phyloP scores from a whole-genome alignment of 164 flowering plant species.

The Stephania cephalantha region DNA sequence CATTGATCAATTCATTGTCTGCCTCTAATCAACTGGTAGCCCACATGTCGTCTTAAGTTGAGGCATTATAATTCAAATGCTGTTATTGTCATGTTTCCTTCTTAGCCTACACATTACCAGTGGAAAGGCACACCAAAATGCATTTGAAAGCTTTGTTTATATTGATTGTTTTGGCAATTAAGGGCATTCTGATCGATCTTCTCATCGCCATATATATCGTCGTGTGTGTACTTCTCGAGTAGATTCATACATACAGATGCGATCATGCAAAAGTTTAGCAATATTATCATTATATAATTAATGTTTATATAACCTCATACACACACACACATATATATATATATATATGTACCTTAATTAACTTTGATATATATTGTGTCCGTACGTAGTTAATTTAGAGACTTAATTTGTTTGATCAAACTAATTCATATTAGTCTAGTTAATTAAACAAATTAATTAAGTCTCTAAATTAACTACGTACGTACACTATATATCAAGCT shows the following conservation, averaged over 20 bases:
- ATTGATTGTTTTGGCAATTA: not conserved
- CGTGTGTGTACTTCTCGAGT: not conserved
- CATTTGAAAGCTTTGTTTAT: not conserved
- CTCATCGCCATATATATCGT: not conserved
- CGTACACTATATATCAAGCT: too few species aligned
- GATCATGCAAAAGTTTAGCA: not conserved
- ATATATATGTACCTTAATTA: not conserved
- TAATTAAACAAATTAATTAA: too few species aligned
- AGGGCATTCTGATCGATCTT: not conserved
- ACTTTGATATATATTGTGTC: too few species aligned
- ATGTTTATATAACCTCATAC: not conserved
- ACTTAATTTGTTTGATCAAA: too few species aligned
- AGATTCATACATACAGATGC: not conserved
- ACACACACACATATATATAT: too few species aligned
- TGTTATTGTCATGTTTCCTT: not conserved
- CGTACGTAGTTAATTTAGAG: too few species aligned
- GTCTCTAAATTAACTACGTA: too few species aligned
- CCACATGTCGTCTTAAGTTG: not conserved
- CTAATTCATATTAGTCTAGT: too few species aligned
- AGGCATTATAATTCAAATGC: not conserved
- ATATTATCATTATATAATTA: too few species aligned
- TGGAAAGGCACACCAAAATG: not conserved
- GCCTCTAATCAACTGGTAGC: not conserved
- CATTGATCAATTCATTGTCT: not conserved
- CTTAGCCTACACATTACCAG: slow-evolving; percentile 1